These are phyloP conservation scores for Guyanaporus albipodus DNA, from an alignment of 768 basidiomycete genomes.

Conservation along the genomic window DNA sequence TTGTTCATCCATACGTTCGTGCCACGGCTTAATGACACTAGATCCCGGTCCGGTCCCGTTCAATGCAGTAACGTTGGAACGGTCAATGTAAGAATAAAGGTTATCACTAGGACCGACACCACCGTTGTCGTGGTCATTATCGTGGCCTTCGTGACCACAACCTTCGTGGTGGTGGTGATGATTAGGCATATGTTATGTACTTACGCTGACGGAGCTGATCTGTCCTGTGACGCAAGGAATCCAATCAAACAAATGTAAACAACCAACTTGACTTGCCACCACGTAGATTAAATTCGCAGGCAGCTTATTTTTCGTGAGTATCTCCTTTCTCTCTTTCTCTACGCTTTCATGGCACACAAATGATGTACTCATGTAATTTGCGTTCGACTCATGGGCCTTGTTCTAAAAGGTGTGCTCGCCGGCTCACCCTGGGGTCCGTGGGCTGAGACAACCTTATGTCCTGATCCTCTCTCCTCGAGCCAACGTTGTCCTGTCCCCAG, in stretches of 20 bases:
- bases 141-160: conserved; percentile 58
- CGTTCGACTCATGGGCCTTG: conserved; percentile 69
- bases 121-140: conserved; percentile 52
- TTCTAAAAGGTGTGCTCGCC: conserved; percentile 76
- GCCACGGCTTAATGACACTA: conserved; percentile 83
- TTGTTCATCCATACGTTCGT: conserved; percentile 66
- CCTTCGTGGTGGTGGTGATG: conserved; percentile 45
- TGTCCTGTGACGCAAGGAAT: too few relatives aligned
- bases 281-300: background rate
- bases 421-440: conserved; percentile 62
- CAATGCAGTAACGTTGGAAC: conserved; percentile 73
- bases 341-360: conserved; percentile 23
- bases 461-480: conserved; percentile 37
- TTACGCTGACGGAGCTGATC: too few relatives aligned
- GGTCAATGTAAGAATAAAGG: conserved; percentile 73
- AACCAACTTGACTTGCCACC: background rate
- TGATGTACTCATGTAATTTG: conserved; percentile 81
- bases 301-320: conserved; percentile 17
- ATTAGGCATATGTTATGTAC: conserved; percentile 20
- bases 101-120: conserved; percentile 58
- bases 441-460: conserved; percentile 64
- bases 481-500: background rate
- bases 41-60: conserved; percentile 55
- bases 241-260: conserved; percentile 15
- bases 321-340: background rate